phyloP scores from a whole-genome alignment of 495 filamentous ascomycete species.

The Xylaria telfairii region DNA sequence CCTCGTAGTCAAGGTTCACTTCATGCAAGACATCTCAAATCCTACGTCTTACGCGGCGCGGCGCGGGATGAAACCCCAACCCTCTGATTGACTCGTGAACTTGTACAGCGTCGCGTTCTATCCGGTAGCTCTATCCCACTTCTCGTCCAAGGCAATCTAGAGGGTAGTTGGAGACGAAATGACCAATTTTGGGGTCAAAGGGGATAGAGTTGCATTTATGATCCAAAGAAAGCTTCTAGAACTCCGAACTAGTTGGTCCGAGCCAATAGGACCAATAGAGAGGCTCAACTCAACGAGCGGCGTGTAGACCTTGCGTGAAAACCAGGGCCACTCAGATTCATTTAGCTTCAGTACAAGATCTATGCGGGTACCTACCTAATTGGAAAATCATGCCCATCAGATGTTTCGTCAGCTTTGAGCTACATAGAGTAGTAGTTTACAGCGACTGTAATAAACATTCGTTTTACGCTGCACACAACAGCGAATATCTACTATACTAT shows the following conservation, averaged over 20 bases:
- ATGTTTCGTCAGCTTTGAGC: no score
- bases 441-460: no score
- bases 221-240: conserved; percentile 21
- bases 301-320: neutral
- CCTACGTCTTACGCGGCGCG: conserved; percentile 5
- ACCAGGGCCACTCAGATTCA: neutral
- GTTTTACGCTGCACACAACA: no score
- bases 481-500: no score
- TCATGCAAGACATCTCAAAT: conserved; percentile 12
- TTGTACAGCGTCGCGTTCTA: neutral
- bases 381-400: no score
- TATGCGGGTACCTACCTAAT: no score
- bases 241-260: neutral
- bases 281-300: conserved; percentile 15
- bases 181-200: conserved; percentile 15
- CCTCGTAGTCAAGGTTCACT: conserved; percentile 1
- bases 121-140: conserved; percentile 7
- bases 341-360: conserved; percentile 11
- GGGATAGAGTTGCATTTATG: conserved; percentile 17
- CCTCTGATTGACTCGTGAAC: neutral
- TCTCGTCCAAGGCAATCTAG: neutral
- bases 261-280: conserved; percentile 22
- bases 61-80: conserved; percentile 15
- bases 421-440: no score
- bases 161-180: conserved; percentile 13